phyloP scores from a whole-genome alignment of 306 rosid species.

The Prunus mira region DNA sequence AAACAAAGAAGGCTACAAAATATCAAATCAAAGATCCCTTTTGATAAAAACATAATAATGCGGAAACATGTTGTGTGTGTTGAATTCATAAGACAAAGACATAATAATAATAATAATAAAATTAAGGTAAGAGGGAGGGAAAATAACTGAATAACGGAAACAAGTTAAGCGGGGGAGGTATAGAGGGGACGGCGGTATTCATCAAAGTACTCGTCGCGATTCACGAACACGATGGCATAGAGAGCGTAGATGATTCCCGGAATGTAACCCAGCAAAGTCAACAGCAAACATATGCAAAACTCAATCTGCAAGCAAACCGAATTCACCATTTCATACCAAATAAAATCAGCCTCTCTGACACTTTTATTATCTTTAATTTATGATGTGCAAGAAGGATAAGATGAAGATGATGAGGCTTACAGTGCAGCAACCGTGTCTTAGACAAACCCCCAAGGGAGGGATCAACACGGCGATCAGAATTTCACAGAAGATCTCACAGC shows the following conservation, averaged over 20 bases:
- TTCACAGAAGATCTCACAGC: conserved; percentile 67
- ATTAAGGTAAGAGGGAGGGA: not conserved
- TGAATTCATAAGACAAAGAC: not conserved
- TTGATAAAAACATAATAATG: not conserved
- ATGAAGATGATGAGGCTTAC: conserved; percentile 27
- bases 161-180: conserved; percentile 13
- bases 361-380: too few relatives aligned
- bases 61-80: not conserved
- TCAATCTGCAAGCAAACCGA: conserved; percentile 46
- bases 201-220: conserved; percentile 90
- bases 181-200: conserved; percentile 87
- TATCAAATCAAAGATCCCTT: not conserved
- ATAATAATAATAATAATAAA: too few relatives aligned
- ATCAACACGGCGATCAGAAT: conserved; percentile 59
- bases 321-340: not conserved
- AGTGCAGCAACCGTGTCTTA: conserved; percentile 82
- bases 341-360: too few relatives aligned
- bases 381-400: not conserved
- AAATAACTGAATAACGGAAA: not conserved
- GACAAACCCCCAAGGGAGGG: conserved; percentile 79
- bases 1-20: not conserved
- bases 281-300: conserved; percentile 75
- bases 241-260: conserved; percentile 96
- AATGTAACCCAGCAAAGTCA: conserved; percentile 79
- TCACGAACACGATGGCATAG: conserved; percentile 64